Base-by-base conservation (phyloP, 2,329 filamentous ascomycete species). In the Meredithiella fracta region DNA sequence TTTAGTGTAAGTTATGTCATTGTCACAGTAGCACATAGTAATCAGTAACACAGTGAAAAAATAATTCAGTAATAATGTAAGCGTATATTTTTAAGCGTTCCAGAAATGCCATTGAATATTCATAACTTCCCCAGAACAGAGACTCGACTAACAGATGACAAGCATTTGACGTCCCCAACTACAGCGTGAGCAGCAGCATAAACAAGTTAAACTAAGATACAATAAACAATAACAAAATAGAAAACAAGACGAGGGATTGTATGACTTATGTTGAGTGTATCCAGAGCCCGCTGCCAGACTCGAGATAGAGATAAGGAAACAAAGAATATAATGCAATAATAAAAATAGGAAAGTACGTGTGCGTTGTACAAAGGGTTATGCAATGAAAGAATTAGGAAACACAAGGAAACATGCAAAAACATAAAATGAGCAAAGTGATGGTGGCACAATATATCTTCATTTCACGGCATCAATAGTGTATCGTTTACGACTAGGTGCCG, bases 401-500 rank as follows among this genome's bases (percentile, higher is more conserved):
- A 14, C 49, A 38, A 51, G 15, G 11, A 34, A 51, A 51, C 3
- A 17, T 26, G 22, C 4, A 23, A n/a, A 7, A 9, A 1, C 20
- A 49, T 1, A 23, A 25, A 22, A 23, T 20, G 47, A 14, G 14
- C 7, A 49, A 22, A 49, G 22, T 49, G 9, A 20, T 15, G 26
- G 1, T 14, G 47, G 15, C 15, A 23, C 20, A 49, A 26, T 23
- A 23, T 49, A n/a, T n/a, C n/a, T n/a, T n/a, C n/a, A n/a, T n/a
- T n/a, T n/a, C n/a, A n/a, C n/a, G 26, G 47, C 7, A 22, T 2
- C 29, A 5, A 34, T 34, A 5, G 11, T 11, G 29, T 5, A 5
- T 6, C 1, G 49, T 20, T 51, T 31, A 51, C 23, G 51, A 53
- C 25, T 25, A 54, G 25, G 54, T 58, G 20, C 52, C 56, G 23